phyloP scores from a whole-genome alignment of 2,329 filamentous ascomycete genomes.

The Colletotrichum cereale region DNA sequence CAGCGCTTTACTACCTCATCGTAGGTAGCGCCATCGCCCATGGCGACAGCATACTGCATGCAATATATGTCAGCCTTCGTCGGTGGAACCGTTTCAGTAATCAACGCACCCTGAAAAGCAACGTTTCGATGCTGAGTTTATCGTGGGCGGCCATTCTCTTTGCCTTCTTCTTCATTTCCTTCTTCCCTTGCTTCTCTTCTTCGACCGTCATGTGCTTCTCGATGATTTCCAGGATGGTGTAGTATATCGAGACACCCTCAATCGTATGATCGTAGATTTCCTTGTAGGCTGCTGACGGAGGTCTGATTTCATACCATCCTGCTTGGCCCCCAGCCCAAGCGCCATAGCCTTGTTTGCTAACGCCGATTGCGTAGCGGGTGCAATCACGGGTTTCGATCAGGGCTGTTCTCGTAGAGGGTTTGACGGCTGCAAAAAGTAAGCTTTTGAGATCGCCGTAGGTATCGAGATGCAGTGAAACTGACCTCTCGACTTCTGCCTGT shows the following conservation, averaged over 20 bases:
- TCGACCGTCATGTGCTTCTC: slow-evolving; percentile 48
- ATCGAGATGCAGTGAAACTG: slow-evolving; percentile 41
- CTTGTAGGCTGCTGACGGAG: slow-evolving; percentile 68
- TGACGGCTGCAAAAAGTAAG: slow-evolving; percentile 48
- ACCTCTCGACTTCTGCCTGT: slow-evolving; percentile 59
- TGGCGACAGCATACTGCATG: slow-evolving; percentile 63
- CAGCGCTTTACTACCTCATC: slow-evolving; percentile 63
- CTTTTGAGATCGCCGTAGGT: not conserved
- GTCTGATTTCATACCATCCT: slow-evolving; percentile 75
- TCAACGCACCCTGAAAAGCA: slow-evolving; percentile 52
- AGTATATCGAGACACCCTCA: slow-evolving; percentile 74
- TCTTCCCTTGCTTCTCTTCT: slow-evolving; percentile 47
- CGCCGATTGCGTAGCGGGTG: slow-evolving; percentile 65
- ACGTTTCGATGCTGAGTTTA: slow-evolving; percentile 25
- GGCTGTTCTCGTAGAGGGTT: slow-evolving; percentile 47
- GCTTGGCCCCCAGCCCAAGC: slow-evolving; percentile 75
- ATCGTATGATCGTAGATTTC: slow-evolving; percentile 70
- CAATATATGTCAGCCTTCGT: slow-evolving; percentile 16
- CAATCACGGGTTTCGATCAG: slow-evolving; percentile 68
- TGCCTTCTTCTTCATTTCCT: slow-evolving; percentile 48
- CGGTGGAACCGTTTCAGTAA: not conserved
- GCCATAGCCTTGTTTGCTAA: slow-evolving; percentile 62
- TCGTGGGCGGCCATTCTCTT: slow-evolving; percentile 16
- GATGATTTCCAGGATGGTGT: slow-evolving; percentile 71
- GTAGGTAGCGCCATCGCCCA: slow-evolving; percentile 65